Percentiles rank a stretch among this genome's conserved stretches.
phyloP scores from a whole-genome alignment of 2,329 filamentous ascomycete species.

The Fusarium sp. region DNA sequence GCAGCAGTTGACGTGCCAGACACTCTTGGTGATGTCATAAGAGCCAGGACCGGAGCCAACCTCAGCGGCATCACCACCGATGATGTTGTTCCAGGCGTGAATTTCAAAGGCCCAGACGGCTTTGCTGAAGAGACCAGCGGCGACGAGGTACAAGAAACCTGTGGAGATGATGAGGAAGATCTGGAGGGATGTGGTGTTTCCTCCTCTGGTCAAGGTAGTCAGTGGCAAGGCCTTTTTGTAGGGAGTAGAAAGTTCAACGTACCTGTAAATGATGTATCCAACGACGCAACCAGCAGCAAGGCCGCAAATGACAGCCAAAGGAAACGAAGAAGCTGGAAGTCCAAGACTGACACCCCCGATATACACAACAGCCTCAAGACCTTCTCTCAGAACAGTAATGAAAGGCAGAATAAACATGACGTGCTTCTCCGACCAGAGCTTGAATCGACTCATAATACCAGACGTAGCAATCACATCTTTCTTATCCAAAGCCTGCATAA shows the following conservation, averaged over 20 bases:
- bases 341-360: not conserved
- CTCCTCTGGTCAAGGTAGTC: not conserved
- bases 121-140: not conserved
- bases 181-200: not conserved
- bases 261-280: not conserved
- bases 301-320: not conserved
- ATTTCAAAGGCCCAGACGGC: not conserved
- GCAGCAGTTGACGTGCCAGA: not conserved
- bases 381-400: not conserved
- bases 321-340: not conserved
- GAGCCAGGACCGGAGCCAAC: not conserved
- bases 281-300: not conserved
- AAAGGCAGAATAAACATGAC: not conserved
- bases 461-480: not conserved
- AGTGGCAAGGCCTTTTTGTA: not conserved
- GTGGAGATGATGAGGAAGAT: not conserved
- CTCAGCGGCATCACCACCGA: not conserved
- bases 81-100: not conserved
- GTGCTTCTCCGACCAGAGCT: not conserved
- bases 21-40: not conserved
- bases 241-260: accelerated
- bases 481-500: not conserved
- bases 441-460: not conserved
- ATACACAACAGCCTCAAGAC: not conserved
- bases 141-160: not conserved